phyloP scores from a whole-genome alignment of 2,329 filamentous ascomycete genomes.

The Botryotinia narcissicola region DNA sequence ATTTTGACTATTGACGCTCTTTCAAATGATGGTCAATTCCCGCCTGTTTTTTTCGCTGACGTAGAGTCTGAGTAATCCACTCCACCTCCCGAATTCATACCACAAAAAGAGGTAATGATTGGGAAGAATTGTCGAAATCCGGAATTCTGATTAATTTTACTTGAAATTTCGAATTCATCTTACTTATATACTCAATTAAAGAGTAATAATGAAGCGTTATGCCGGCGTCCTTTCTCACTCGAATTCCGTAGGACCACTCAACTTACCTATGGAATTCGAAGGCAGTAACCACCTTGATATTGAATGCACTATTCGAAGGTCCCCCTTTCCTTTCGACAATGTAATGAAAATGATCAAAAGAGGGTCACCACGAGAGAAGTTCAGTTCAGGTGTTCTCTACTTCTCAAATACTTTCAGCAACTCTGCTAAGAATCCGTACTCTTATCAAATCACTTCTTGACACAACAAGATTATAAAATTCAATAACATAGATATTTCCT shows the following conservation, averaged over 20 bases:
- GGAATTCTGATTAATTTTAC: neutral
- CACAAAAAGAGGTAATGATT: neutral
- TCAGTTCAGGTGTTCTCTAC: neutral
- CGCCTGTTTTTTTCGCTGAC: no score
- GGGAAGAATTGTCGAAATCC: neutral
- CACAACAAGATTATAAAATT: neutral
- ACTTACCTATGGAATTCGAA: neutral
- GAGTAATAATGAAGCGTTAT: neutral
- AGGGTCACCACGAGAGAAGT: neutral
- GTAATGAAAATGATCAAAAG: neutral
- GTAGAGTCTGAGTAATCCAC: no score
- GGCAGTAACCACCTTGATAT: neutral
- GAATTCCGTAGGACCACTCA: no score
- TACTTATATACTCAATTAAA: neutral
- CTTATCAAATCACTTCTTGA: neutral
- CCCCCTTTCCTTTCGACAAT: neutral
- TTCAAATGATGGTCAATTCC: no score
- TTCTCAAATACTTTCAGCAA: neutral
- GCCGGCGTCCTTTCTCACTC: neutral
- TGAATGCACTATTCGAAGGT: neutral
- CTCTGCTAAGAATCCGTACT: neutral
- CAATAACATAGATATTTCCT: neutral
- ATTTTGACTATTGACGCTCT: no score
- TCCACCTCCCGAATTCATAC: neutral
- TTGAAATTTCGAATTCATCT: neutral